phyloP scores from a whole-genome alignment of 495 filamentous ascomycete species.

The Geoglossum glabrum region DNA sequence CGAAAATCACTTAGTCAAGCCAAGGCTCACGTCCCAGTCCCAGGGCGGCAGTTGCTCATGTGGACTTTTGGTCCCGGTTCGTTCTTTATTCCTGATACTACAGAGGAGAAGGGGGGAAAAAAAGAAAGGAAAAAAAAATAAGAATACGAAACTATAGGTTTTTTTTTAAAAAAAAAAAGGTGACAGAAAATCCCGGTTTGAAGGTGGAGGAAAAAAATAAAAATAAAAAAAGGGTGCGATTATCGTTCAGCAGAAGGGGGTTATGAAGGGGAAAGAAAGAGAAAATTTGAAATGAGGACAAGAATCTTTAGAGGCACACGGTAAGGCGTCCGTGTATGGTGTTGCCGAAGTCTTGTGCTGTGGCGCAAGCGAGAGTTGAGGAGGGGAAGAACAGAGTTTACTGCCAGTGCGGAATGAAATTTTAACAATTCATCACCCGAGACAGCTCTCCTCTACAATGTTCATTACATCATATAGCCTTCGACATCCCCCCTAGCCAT shows the following conservation, averaged over 20 bases:
- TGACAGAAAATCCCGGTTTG: not conserved
- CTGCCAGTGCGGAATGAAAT: not conserved
- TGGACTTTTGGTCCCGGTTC: no score
- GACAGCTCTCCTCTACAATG: not conserved
- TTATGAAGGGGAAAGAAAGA: no score
- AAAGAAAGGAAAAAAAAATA: not conserved
- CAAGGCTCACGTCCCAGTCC: no score
- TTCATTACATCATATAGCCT: not conserved
- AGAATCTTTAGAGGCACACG: not conserved
- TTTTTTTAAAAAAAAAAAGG: not conserved
- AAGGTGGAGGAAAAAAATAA: no score
- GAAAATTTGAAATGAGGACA: not conserved
- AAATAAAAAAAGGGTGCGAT: not conserved
- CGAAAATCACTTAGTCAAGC: no score
- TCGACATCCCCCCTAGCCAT: not conserved
- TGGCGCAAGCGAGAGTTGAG: not conserved
- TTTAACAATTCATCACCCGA: not conserved
- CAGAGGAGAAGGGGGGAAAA: not conserved
- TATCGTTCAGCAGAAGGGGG: not conserved
- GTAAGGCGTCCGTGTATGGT: not conserved
- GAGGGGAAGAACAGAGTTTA: not conserved
- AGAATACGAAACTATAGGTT: no score
- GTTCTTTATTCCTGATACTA: not conserved
- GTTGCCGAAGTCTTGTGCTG: not conserved
- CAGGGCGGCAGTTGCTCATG: no score